Conservation (phyloP, 306 rosid species). For the Casuarina cunninghamiana region DNA sequence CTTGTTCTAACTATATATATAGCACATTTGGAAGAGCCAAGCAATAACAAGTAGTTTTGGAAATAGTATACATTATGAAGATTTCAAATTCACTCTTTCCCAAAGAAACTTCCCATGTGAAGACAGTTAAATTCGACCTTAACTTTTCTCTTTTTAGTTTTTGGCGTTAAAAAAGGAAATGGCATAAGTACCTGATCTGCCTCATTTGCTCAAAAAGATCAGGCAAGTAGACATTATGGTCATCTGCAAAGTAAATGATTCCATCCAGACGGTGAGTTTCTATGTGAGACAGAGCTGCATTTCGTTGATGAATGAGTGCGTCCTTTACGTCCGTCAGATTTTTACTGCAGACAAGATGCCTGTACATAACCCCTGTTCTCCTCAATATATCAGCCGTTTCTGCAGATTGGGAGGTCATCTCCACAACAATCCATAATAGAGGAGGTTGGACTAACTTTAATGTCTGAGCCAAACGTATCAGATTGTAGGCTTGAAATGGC, state of each 20-base stretch:
- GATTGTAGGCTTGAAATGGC: constrained; percentile 68
- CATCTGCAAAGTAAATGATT: constrained; percentile 83
- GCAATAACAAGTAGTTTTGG: not conserved
- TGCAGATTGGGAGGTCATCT: constrained; percentile 74
- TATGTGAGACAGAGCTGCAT: constrained; percentile 71
- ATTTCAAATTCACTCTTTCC: not conserved
- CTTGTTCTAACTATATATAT: not conserved
- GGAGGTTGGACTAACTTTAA: constrained; percentile 62
- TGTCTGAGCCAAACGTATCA: constrained; percentile 68
- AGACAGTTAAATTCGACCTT: not conserved
- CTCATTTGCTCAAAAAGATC: constrained; percentile 80
- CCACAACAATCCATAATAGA: constrained; percentile 87
- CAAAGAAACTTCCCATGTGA: not conserved
- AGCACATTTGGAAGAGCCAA: constrained; percentile 1
- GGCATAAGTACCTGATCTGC: constrained; percentile 65
- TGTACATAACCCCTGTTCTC: constrained; percentile 74
- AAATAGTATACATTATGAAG: not conserved
- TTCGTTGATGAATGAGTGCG: constrained; percentile 63
- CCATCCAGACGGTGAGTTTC: constrained; percentile 91
- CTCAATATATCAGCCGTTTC: constrained; percentile 75
- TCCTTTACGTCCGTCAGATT: constrained; percentile 56
- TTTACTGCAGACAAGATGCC: constrained; percentile 70
- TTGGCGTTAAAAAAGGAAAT: constrained; percentile 10
- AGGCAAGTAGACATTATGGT: constrained; percentile 52
- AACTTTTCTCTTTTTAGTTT: not conserved